Evolutionary conservation across 805 yeast species (phyloP).

Genomic region (Suhomyces prunicola): DNA sequence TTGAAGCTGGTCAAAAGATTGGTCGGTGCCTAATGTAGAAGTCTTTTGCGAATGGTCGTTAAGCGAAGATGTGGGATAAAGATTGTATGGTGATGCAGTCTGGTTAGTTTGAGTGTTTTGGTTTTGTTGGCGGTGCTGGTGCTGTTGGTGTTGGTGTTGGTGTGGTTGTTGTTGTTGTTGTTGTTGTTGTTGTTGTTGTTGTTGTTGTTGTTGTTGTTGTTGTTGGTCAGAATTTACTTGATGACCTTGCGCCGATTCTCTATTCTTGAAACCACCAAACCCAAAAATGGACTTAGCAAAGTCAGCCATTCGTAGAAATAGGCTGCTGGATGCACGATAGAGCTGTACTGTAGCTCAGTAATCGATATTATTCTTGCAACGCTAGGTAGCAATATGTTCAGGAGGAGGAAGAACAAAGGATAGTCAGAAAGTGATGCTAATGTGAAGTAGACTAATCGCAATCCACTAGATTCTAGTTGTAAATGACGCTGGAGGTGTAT

Average conservation of each 20-base stretch:
- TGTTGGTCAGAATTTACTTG: not conserved
- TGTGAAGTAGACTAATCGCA: not conserved
- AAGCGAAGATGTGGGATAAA: constrained; percentile 1
- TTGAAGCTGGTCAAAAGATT: not conserved
- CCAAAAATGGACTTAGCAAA: constrained; percentile 46
- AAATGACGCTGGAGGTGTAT: not conserved
- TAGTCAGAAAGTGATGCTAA: not conserved
- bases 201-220: constrained; percentile 1
- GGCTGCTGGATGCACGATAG: not conserved
- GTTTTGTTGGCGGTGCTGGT: not conserved
- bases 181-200: not conserved
- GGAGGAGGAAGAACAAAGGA: not conserved
- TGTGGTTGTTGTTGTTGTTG: not conserved
- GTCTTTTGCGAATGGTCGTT: not conserved
- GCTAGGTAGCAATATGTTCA: not conserved
- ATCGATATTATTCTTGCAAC: not conserved
- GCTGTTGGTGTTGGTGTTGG: not conserved
- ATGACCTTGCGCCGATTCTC: constrained; percentile 13
- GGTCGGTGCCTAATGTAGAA: not conserved
- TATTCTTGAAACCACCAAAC: constrained; percentile 33
- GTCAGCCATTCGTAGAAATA: constrained; percentile 34
- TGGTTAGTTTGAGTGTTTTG: not conserved
- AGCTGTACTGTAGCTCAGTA: not conserved
- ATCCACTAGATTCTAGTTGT: not conserved
- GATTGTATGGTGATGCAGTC: constrained; percentile 1